Base-by-base conservation (phyloP, 768 basidiomycete genomes). In the Pleurotus ostreatus region DNA sequence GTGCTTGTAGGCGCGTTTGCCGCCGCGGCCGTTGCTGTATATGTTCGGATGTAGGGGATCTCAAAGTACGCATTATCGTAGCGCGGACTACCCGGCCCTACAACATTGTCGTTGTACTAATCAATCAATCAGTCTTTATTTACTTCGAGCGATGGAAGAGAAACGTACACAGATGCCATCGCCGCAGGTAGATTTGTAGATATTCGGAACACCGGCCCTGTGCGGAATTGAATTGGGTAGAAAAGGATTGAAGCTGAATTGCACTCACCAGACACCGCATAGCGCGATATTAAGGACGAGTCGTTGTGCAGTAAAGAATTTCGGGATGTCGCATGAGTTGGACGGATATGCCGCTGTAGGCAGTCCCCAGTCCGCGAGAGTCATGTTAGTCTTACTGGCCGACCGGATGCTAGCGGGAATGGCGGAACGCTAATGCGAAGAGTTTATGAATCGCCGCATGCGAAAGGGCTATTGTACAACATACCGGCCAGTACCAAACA, bases 261-360 rank as follows among this genome's bases (percentile, higher is more conserved):
- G 15, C 25, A 53, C 51, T 2, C 9, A 53, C 51, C 51, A 53
- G 22, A 53, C 51, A 22, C 51, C 51, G n/a, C 51, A 53, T n/a
- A 53, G 22, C 26, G 51, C 51, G 39, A 53, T 53, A 38, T 53
- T 53, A 7, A 53, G 51, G 11, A 53, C 51, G 23, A 53, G 51
- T 7, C 51, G 37, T 60, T 91, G 88, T 5, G 83, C 80, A 30
- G 79, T 71, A 66, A 89, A 88, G 68, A 75, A 86, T 41, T 74
- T 55, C 12, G 71, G 70, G 20, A 83, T 70, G 46, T 81, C 68
- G 66, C 90, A 92, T 2, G 74, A 73, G 2, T 74, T 64, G 1
- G 75, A 64, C 1, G 84, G 80, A 70, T 84, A 92, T 25, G 84
- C 78, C 0, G 83, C 87, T 4, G 83, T 78, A 0, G 92, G 91